phyloP scores from a whole-genome alignment of 345 rosid genomes.

The Erodium maritimum region DNA sequence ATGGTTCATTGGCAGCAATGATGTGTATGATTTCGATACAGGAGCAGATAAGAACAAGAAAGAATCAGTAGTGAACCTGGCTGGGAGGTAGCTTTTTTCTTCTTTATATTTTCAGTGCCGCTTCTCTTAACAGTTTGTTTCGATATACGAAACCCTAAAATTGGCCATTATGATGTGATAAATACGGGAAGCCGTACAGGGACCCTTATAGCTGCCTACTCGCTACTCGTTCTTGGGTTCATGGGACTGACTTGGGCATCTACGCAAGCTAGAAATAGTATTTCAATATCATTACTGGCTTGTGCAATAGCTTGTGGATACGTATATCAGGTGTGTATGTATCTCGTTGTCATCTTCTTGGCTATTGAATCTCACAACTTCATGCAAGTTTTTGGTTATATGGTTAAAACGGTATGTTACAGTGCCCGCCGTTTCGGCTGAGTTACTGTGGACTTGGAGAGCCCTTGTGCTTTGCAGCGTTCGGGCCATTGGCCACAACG shows the following conservation, averaged over 20 bases:
- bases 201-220: constrained; percentile 46
- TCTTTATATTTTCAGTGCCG: neutral
- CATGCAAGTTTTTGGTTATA: neutral
- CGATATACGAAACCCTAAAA: constrained; percentile 2
- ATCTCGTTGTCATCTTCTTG: neutral
- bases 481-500: constrained; percentile 88
- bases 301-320: constrained; percentile 67
- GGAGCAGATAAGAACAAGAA: constrained; percentile 89
- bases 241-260: constrained; percentile 57
- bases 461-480: constrained; percentile 86
- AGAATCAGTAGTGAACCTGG: constrained; percentile 77
- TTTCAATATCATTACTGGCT: constrained; percentile 45
- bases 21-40: constrained; percentile 87
- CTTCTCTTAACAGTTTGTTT: neutral
- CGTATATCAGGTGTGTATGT: constrained; percentile 51
- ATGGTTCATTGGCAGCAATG: constrained; percentile 56
- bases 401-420: constrained; percentile 2
- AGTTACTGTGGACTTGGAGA: constrained; percentile 93
- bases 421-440: constrained; percentile 93
- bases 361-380: neutral
- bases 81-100: constrained; percentile 50
- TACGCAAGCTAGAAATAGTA: constrained; percentile 33
- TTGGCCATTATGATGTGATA: constrained; percentile 9
- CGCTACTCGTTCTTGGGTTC: constrained; percentile 40
- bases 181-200: constrained; percentile 48